Base-by-base conservation (phyloP, 1,284 basidiomycete species). In the Heterobasidion parviporum region DNA sequence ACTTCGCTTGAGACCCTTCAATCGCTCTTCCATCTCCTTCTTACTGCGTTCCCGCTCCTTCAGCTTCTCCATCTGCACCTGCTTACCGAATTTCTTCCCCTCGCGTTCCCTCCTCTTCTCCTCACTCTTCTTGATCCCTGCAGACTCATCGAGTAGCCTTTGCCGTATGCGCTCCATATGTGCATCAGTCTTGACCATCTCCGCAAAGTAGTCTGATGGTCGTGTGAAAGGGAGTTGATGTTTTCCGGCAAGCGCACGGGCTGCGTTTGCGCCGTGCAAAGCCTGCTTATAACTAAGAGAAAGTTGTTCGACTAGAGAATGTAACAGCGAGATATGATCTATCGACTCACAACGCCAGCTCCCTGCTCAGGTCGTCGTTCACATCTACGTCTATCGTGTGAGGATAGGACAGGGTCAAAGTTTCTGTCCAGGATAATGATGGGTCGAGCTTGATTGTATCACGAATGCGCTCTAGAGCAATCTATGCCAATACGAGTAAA, bases 141-240 rank as follows among this genome's bases (percentile, higher is more conserved):
- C 91, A 33, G 79, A 75, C 69, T 99, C 96, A 70, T 98, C 92
- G 32, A 99, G 80, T 36, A 98, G 74, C 36, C 89, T 84, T 64
- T 94, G 89, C 53, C 97, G 87, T 63, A 99, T 92, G 51, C 93
- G 85, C 70, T 98, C 94, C 97, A 99, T 99, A 74, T 99, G 97
- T 20, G 92, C 80, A 67, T 99, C 97, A 32, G 87, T 89, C 74
- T 99, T 99, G 65, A 98, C 89, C 96, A 99, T 99, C 74, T 99
- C 96, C 18, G 96, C 96, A 65, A 98, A 99, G 71, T 94, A 99
- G 74, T 99, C 97, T 0, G 81, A 65, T 0, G 96, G 96, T n/a
- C 97, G 87, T 9, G 89, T 87, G 73, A 98, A 99, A 1, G 93
- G 86, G 61, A 96, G 79, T 49, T 82, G 78, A 61, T 87, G 82